Percentiles rank a stretch among this genome's conserved stretches.
Conservation (phyloP, 805 yeast genomes). For the Yamadazyma nakazawae region DNA sequence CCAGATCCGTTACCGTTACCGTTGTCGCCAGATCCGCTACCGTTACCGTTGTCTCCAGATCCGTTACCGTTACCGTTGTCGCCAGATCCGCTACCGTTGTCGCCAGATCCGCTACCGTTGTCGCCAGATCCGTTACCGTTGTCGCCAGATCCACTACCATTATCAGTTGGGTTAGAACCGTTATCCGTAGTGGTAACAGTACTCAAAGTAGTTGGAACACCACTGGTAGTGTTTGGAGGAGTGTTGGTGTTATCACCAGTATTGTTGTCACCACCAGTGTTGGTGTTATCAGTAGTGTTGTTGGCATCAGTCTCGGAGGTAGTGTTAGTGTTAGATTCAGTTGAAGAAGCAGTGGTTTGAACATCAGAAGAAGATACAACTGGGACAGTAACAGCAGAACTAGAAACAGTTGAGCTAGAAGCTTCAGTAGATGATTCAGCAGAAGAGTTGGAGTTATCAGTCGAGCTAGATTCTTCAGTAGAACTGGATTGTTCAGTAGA, state of each 20-base stretch:
- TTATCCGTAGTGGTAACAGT: constrained; percentile 12
- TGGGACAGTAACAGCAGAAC: neutral
- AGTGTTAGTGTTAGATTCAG: constrained; percentile 12
- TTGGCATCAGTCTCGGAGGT: constrained; percentile 11
- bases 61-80: neutral
- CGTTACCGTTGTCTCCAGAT: neutral
- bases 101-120: neutral
- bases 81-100: neutral
- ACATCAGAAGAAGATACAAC: neutral
- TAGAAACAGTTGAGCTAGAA: neutral
- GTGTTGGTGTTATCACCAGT: neutral
- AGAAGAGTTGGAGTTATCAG: constrained; percentile 13
- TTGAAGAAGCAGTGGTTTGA: neutral
- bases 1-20: neutral
- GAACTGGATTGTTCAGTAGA: constrained; percentile 4
- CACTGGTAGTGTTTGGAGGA: neutral
- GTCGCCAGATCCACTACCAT: neutral
- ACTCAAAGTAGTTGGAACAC: constrained; percentile 1
- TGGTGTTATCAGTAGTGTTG: constrained; percentile 12
- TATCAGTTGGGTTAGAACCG: constrained; percentile 12
- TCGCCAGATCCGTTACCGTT: neutral
- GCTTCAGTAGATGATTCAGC: neutral
- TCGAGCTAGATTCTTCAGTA: constrained; percentile 2
- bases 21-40: neutral
- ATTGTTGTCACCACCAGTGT: constrained; percentile 5